These are phyloP conservation scores for Phtheirospermum japonicum DNA, from an alignment of 257 asterid species.

Conservation along the genomic window DNA sequence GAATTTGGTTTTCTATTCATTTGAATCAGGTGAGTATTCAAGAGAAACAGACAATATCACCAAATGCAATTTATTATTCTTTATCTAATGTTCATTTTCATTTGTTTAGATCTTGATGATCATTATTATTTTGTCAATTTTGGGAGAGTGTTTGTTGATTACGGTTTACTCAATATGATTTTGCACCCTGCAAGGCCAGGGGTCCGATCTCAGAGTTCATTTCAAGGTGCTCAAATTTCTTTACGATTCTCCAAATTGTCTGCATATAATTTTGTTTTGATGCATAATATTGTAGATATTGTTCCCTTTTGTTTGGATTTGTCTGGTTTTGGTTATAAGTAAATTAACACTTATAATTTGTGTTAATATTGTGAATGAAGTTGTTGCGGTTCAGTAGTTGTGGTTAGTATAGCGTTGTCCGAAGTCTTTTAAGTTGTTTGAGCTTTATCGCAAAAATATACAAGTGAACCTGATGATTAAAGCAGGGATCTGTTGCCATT, in stretches of 20 bases:
- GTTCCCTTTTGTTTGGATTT: no score
- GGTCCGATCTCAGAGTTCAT: slow-evolving; percentile 9
- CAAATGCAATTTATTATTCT: neutral
- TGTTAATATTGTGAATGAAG: neutral
- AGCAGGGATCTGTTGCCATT: neutral
- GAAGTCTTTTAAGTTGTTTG: neutral
- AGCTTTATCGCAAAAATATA: neutral
- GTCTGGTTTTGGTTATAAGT: neutral
- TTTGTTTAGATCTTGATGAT: neutral
- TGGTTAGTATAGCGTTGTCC: neutral
- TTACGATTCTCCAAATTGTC: no score
- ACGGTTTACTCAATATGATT: neutral
- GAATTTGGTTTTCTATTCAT: neutral
- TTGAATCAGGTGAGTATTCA: neutral
- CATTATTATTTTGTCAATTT: no score
- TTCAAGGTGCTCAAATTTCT: neutral
- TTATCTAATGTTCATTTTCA: neutral
- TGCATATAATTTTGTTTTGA: no score
- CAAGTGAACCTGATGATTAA: neutral
- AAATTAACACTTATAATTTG: neutral
- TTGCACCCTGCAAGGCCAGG: slow-evolving; percentile 1
- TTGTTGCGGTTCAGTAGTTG: no score
- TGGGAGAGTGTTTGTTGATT: no score
- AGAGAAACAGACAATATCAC: slow-evolving; percentile 4
- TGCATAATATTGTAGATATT: no score